phyloP scores from a whole-genome alignment of 139 green algal species.

The Chlorella sorokiniana region DNA sequence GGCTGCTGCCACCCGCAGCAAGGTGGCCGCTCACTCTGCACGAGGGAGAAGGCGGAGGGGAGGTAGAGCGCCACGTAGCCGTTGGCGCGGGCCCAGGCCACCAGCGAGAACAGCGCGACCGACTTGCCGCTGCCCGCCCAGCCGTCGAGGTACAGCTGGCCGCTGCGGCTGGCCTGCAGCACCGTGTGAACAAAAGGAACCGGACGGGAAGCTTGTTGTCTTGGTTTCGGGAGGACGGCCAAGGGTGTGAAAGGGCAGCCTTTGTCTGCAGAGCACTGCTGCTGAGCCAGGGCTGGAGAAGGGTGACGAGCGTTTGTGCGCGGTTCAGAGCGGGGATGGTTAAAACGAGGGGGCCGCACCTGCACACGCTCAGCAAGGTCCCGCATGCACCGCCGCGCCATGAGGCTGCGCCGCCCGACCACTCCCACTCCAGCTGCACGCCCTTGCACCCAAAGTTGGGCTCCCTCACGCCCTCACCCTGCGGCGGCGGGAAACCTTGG shows the following conservation, averaged over 20 bases:
- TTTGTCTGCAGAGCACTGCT: too few species aligned
- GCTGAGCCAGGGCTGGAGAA: too few species aligned
- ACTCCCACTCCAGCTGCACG: slow-evolving; percentile 33
- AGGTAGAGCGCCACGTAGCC: slow-evolving; percentile 77
- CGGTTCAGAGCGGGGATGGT: too few species aligned
- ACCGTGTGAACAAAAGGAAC: background rate
- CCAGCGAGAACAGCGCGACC: slow-evolving; percentile 62
- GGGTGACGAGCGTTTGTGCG: too few species aligned
- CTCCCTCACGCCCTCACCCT: slow-evolving; percentile 37
- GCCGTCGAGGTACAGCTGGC: slow-evolving; percentile 37
- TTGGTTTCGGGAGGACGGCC: too few species aligned
- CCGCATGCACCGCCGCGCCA: slow-evolving; percentile 19
- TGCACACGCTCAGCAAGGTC: background rate
- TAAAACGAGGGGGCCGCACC: too few species aligned
- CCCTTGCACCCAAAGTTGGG: slow-evolving; percentile 44
- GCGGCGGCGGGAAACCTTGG: too few species aligned
- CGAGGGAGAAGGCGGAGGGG: slow-evolving; percentile 56
- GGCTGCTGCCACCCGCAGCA: background rate
- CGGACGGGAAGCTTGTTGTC: background rate
- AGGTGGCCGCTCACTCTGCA: slow-evolving; percentile 57
- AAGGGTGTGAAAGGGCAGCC: too few species aligned
- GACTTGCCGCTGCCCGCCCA: slow-evolving; percentile 69
- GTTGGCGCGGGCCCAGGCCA: slow-evolving; percentile 57
- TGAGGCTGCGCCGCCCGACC: slow-evolving; percentile 7
- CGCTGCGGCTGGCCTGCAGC: background rate